These are phyloP conservation scores for Solanum lycopersicoides DNA, from an alignment of 257 asterid genomes.

Conservation along the genomic window DNA sequence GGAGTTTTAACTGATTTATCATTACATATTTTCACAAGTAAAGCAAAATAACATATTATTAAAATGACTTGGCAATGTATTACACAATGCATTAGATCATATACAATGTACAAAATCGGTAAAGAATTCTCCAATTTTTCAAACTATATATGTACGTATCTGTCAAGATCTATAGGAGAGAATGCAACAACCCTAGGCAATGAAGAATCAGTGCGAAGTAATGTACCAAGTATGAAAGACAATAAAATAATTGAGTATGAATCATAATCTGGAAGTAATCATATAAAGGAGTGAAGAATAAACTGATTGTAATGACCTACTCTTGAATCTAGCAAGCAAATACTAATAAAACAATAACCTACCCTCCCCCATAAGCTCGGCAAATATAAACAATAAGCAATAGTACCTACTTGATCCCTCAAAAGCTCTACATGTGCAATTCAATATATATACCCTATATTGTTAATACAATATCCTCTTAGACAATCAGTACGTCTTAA, in stretches of 20 bases:
- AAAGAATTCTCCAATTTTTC: not conserved
- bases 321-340: not conserved
- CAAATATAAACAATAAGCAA: not conserved
- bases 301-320: not conserved
- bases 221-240: no score
- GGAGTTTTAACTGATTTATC: not conserved
- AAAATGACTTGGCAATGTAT: no score
- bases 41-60: no score
- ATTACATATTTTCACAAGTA: no score
- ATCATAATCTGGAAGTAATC: not conserved
- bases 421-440: not conserved
- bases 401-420: not conserved
- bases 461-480: not conserved
- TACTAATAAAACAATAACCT: no score
- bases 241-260: not conserved
- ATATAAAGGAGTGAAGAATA: not conserved
- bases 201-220: no score
- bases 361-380: not conserved
- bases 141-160: not conserved
- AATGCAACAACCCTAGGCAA: not conserved
- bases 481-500: not conserved
- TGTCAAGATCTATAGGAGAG: no score
- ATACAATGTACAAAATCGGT: not conserved
- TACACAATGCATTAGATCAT: no score
- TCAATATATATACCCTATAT: no score